Conservation (phyloP, 208 protist genomes). For the Acanthamoeba divionensis region DNA sequence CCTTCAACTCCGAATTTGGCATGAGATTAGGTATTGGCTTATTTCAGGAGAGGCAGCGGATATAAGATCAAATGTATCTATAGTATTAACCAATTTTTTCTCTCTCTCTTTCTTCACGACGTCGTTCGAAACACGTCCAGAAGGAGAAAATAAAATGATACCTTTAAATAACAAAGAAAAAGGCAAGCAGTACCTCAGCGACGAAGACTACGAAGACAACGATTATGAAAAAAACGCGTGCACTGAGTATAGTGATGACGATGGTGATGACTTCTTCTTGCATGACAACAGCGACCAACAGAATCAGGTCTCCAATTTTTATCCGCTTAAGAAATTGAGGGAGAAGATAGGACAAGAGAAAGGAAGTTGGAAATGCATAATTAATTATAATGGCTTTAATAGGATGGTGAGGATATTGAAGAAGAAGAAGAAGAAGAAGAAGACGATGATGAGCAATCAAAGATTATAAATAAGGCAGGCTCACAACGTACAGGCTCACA, state of each 20-base stretch:
- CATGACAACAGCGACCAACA: not conserved
- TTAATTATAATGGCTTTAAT: not conserved
- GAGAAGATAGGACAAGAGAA: not conserved
- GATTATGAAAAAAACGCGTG: not conserved
- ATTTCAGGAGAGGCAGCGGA: too few relatives aligned
- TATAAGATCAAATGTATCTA: too few relatives aligned
- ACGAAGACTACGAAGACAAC: too few relatives aligned
- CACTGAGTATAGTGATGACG: not conserved
- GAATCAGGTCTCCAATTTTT: slow-evolving; percentile 26
- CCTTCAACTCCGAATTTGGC: not conserved
- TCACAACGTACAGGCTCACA: not conserved
- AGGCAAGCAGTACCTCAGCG: not conserved
- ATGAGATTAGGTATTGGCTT: not conserved
- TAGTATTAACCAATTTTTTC: too few relatives aligned
- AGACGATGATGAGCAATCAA: not conserved
- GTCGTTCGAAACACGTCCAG: too few relatives aligned
- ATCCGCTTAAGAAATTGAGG: not conserved
- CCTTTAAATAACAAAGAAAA: not conserved
- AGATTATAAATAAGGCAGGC: not conserved
- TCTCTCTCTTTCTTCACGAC: too few relatives aligned
- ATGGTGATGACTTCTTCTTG: not conserved
- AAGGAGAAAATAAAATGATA: too few relatives aligned
- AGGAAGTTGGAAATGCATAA: too few relatives aligned
- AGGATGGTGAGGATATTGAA: not conserved
- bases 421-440: not conserved